Evolutionary conservation across 495 filamentous ascomycete genomes (phyloP), one percentile per base, ranked within the genome.

Genomic region (Aspergillus carlsbadensis): DNA sequence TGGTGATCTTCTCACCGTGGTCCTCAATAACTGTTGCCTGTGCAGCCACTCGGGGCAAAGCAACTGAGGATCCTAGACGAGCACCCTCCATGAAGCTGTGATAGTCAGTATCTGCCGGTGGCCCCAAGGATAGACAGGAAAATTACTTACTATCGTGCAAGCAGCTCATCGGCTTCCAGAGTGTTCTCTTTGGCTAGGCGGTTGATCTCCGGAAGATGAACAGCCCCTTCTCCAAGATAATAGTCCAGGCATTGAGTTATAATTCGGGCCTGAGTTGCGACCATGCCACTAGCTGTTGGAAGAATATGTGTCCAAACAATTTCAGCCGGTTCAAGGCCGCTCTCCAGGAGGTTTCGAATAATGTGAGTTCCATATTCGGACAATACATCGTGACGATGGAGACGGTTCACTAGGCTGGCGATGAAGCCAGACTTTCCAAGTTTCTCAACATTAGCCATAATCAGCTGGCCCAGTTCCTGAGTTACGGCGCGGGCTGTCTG

Each of bases 221-320:
- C 52, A 0, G 70, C 65, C 24, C 81, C 81, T 2, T 79, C 72
- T 14, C 71, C 67, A n/a, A 91, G 75, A 70, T 89, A 93, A 64
- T 86, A 92, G 64, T 93, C 90, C 7, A 91, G 74, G 5, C 84
- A 82, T 65, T 90, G 86, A 5, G 85, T 81, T 51, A 92, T 85
- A n/a, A 87, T 70, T 63, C 89, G 86, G 0, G 78, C 83, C 57
- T 91, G 87, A 56, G 85, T 90, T 1, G 88, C 82, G 10, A 88
- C 81, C 64, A 82, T 81, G 17, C 79, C 81, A 39, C 74, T 75
- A 14, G 80, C 79, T n/a, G 78, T 80, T 17, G 84, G 83, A 20
- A 87, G 67, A 41, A 92, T 79, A 45, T 90, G 86, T 13, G 76
- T 79, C 85, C 86, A 92, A 2, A 87, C 85, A 53, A 91, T 80